These are phyloP conservation scores for Magnolia officinalis DNA, from an alignment of 164 flowering plant genomes.

Conservation along the genomic window DNA sequence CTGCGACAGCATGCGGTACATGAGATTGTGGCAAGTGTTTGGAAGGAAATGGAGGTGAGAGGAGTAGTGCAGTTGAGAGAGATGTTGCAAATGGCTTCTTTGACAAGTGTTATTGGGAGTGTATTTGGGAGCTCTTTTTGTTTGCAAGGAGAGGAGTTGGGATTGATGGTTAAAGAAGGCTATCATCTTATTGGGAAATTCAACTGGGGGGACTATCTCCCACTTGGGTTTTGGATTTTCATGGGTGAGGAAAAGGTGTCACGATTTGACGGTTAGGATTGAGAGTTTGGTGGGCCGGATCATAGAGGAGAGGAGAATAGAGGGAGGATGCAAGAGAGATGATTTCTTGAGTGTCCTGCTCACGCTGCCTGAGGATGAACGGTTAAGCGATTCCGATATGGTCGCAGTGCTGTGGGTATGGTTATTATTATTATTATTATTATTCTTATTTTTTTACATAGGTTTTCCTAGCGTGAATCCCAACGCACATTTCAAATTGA, in stretches of 20 bases:
- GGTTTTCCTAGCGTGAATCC: neutral
- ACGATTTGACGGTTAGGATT: constrained; percentile 45
- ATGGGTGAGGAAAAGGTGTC: constrained; percentile 69
- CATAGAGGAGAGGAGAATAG: constrained; percentile 43
- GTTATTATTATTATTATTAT: neutral
- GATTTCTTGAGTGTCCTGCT: constrained; percentile 71
- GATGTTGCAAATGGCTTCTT: constrained; percentile 47
- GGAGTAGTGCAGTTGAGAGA: constrained; percentile 56
- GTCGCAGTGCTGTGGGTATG: constrained; percentile 83
- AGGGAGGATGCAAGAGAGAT: constrained; percentile 21
- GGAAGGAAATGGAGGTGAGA: constrained; percentile 34
- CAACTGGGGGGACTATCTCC: constrained; percentile 69
- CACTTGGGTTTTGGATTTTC: constrained; percentile 59
- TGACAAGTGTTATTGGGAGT: constrained; percentile 58
- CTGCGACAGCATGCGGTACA: constrained; percentile 26
- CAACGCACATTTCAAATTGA: neutral
- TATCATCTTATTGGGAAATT: constrained; percentile 60
- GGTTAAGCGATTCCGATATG: constrained; percentile 54
- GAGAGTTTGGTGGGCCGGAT: constrained; percentile 39
- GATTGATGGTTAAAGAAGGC: constrained; percentile 68
- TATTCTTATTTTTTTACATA: neutral
- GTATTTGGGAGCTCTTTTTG: constrained; percentile 49
- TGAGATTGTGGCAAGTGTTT: constrained; percentile 36
- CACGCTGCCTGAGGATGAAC: constrained; percentile 54
- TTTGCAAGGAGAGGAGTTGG: constrained; percentile 33